Percentiles rank a stretch among this genome's conserved stretches.
phyloP scores from a whole-genome alignment of 495 filamentous ascomycete species.

The Talaromyces ruber region DNA sequence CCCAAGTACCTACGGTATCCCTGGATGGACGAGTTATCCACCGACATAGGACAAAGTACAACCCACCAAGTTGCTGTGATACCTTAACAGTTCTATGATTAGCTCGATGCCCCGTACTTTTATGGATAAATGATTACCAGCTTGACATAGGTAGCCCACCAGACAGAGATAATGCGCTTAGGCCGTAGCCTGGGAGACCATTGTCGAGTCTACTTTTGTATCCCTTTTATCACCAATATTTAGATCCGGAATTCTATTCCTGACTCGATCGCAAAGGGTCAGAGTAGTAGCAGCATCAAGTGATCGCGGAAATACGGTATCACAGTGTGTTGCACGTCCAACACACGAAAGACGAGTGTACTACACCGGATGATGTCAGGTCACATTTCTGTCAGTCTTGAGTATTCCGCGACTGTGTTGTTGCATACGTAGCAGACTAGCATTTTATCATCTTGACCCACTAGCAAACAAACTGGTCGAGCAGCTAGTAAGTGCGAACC shows the following conservation, averaged over 20 bases:
- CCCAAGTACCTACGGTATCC: neutral
- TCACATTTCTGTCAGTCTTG: neutral
- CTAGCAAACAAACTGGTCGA: neutral
- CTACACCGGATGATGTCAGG: neutral
- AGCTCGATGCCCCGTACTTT: neutral
- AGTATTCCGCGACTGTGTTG: neutral
- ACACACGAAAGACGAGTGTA: neutral
- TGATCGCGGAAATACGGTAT: neutral
- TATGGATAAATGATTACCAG: neutral
- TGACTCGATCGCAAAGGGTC: neutral
- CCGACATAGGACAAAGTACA: neutral
- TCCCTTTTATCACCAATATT: neutral
- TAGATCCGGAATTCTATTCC: neutral
- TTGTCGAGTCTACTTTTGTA: neutral
- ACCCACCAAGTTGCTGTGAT: neutral
- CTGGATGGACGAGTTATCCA: neutral
- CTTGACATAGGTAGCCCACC: neutral
- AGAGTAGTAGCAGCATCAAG: neutral
- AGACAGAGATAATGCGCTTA: neutral
- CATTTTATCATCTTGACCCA: neutral
- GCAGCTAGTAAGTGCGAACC: neutral
- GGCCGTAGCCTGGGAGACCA: neutral
- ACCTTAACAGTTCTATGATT: neutral
- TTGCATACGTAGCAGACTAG: neutral
- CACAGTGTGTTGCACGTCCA: neutral